These are phyloP conservation scores for Phytophthora multivora DNA, from an alignment of 352 stramenopile species.

Conservation along the genomic window DNA sequence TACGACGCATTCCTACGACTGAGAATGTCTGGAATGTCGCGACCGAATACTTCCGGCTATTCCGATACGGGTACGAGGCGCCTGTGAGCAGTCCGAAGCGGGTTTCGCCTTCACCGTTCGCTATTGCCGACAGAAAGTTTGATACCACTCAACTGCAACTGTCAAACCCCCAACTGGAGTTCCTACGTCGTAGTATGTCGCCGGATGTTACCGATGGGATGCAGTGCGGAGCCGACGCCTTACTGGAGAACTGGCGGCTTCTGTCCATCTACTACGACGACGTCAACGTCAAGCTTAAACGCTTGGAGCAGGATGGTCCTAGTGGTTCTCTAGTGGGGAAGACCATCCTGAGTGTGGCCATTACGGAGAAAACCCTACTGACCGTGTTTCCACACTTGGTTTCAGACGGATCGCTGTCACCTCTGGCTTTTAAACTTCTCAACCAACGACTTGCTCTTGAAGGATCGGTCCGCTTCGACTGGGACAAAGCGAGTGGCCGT, in stretches of 20 bases:
- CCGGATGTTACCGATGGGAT: constrained; percentile 4
- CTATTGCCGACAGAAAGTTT: too few species aligned
- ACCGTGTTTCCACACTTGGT: constrained; percentile 23
- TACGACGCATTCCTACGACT: neutral
- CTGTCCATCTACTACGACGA: constrained; percentile 13
- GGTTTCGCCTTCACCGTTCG: neutral
- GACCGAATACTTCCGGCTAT: constrained; percentile 14
- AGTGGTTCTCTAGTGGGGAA: neutral
- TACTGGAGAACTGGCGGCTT: constrained; percentile 21
- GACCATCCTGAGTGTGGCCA: constrained; percentile 1
- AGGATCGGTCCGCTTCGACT: constrained; percentile 7
- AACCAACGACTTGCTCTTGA: neutral
- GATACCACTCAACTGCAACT: neutral
- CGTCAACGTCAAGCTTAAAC: constrained; percentile 18
- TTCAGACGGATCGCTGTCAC: neutral
- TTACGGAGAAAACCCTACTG: constrained; percentile 19
- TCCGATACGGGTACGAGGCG: constrained; percentile 5
- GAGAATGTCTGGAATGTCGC: constrained; percentile 9
- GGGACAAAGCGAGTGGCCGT: neutral
- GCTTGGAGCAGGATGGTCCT: constrained; percentile 7
- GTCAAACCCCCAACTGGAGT: neutral
- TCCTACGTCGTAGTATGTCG: constrained; percentile 1
- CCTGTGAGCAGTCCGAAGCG: neutral
- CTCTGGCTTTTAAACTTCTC: neutral
- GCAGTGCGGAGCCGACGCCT: constrained; percentile 5